Percentiles rank a stretch among this genome's conserved stretches.
These are phyloP conservation scores for Citrus mangshanensis DNA, from an alignment of 345 rosid genomes.

Conservation along the genomic window DNA sequence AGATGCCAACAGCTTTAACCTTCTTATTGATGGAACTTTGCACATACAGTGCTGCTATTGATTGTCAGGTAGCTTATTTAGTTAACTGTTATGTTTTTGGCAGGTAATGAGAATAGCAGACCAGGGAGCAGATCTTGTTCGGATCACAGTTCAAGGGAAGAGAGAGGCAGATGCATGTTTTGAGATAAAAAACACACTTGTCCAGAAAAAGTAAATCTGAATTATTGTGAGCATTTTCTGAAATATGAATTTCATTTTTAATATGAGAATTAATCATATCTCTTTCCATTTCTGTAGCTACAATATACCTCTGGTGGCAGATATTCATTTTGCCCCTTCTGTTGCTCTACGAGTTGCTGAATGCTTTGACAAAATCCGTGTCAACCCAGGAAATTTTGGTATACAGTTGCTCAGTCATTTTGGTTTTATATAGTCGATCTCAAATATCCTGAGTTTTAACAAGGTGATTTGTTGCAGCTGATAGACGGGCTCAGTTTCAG, in stretches of 20 bases:
- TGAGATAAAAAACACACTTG: slow-evolving; percentile 85
- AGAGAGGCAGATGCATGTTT: slow-evolving; percentile 97
- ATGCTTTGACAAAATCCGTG: slow-evolving; percentile 97
- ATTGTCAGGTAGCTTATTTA: not conserved
- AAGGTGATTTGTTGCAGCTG: slow-evolving; percentile 57
- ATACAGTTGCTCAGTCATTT: slow-evolving; percentile 11
- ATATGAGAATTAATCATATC: slow-evolving; percentile 8
- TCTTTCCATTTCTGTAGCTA: slow-evolving; percentile 53
- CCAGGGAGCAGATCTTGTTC: slow-evolving; percentile 85
- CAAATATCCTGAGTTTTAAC: slow-evolving; percentile 14
- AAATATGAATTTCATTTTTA: not conserved
- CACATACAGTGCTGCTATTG: not conserved
- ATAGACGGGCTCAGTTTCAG: slow-evolving; percentile 93
- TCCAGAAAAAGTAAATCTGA: slow-evolving; percentile 75
- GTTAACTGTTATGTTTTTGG: slow-evolving; percentile 11
- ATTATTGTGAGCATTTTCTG: slow-evolving; percentile 3
- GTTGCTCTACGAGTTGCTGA: slow-evolving; percentile 89
- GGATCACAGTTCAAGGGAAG: slow-evolving; percentile 98
- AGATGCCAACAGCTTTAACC: not conserved
- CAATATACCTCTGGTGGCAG: slow-evolving; percentile 94
- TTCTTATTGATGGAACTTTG: not conserved
- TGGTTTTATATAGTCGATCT: slow-evolving; percentile 12
- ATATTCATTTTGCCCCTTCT: slow-evolving; percentile 95
- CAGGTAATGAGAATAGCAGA: slow-evolving; percentile 97
- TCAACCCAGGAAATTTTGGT: slow-evolving; percentile 99